Percentiles rank a stretch among this genome's conserved stretches.
Evolutionary conservation across 2,329 filamentous ascomycete species (phyloP).

Genomic region (Didymella arachidicola): DNA sequence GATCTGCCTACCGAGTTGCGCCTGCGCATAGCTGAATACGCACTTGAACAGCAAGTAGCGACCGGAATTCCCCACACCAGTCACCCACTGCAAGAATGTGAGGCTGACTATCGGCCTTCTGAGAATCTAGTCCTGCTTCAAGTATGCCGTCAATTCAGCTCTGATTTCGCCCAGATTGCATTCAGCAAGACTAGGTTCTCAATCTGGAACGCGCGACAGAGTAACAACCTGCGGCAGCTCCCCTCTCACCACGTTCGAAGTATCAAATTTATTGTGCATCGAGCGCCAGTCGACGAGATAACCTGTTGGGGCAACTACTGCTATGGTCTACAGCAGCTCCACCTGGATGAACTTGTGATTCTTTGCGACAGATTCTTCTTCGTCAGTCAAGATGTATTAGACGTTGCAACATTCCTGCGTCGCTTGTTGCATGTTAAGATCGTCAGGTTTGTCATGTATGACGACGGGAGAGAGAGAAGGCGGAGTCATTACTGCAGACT

Average conservation of each 20-base stretch:
- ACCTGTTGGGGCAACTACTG: conserved; percentile 43
- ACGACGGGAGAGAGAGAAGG: not conserved
- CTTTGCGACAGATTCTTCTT: conserved; percentile 20
- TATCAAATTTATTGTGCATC: conserved; percentile 44
- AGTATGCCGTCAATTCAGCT: conserved; percentile 49
- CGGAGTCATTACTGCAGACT: conserved; percentile 42
- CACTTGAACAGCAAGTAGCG: conserved; percentile 29
- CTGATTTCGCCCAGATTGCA: conserved; percentile 48
- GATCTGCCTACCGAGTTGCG: conserved; percentile 50
- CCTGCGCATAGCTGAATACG: conserved; percentile 41
- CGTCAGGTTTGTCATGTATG: conserved; percentile 48
- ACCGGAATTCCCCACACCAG: not conserved
- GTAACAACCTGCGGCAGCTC: not conserved
- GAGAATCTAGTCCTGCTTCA: conserved; percentile 45
- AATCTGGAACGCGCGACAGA: conserved; percentile 18
- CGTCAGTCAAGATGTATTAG: not conserved
- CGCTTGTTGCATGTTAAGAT: conserved; percentile 43
- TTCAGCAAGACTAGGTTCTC: conserved; percentile 49
- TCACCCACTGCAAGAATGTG: not conserved
- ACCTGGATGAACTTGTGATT: conserved; percentile 38
- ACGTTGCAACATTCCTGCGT: conserved; percentile 39
- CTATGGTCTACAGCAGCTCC: conserved; percentile 39
- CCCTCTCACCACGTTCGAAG: conserved; percentile 23
- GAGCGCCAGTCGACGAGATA: conserved; percentile 28
- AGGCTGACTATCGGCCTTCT: conserved; percentile 19